Evolutionary conservation across 2,329 filamentous ascomycete species (phyloP).

Genomic region (Sclerotinia minor): DNA sequence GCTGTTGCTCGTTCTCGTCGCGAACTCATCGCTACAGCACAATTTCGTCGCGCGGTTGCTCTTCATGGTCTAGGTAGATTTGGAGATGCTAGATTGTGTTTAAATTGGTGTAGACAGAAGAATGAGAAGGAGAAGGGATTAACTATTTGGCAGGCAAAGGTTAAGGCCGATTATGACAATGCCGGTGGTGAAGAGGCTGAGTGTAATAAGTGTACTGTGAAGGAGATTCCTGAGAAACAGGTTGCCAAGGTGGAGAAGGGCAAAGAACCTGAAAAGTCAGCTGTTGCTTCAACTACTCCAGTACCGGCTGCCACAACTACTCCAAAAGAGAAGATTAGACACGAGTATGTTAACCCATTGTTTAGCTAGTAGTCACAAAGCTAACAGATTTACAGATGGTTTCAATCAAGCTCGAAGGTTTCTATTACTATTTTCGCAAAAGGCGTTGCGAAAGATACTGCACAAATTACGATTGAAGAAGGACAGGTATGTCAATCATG

Average conservation of each 20-base stretch:
- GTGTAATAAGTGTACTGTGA: conserved; percentile 47
- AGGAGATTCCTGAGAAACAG: conserved; percentile 52
- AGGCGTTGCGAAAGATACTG: conserved; percentile 58
- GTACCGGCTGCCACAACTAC: conserved; percentile 40
- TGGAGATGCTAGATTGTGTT: conserved; percentile 73
- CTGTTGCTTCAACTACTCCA: conserved; percentile 20
- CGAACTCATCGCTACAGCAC: conserved; percentile 75
- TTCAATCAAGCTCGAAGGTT: conserved; percentile 61
- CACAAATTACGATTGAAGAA: conserved; percentile 48
- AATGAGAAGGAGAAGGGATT: conserved; percentile 54
- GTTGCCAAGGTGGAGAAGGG: conserved; percentile 3
- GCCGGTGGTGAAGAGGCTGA: conserved; percentile 51
- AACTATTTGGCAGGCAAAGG: conserved; percentile 60
- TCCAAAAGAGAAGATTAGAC: conserved; percentile 59
- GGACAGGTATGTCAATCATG: conserved; percentile 29
- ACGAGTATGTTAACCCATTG: conserved; percentile 47
- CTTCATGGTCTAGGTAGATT: conserved; percentile 69
- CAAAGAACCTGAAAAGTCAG: conserved; percentile 16
- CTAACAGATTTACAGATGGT: conserved; percentile 49
- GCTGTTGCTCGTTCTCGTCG: conserved; percentile 69
- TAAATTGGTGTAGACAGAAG: conserved; percentile 57
- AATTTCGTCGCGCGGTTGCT: conserved; percentile 76
- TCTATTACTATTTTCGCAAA: conserved; percentile 67
- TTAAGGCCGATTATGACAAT: conserved; percentile 51
- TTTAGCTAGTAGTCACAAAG: background rate